phyloP scores from a whole-genome alignment of 257 asterid genomes.

The Scutellaria galericulata region DNA sequence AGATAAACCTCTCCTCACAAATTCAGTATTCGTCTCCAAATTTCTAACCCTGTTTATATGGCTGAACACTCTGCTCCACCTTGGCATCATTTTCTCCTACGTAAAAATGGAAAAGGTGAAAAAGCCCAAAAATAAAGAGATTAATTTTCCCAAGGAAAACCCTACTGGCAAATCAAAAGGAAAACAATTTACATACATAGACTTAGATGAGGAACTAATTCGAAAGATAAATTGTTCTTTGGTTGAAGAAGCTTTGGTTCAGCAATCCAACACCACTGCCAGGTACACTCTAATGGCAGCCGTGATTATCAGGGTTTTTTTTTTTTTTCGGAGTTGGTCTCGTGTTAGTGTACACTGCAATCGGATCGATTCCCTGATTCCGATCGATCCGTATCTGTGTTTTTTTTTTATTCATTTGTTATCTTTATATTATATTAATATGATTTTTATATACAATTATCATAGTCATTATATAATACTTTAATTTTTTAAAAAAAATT shows the following conservation, averaged over 20 bases:
- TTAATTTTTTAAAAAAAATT: no score
- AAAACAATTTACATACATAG: background rate
- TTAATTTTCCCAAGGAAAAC: background rate
- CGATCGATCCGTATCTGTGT: no score
- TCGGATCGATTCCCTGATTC: no score
- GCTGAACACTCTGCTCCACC: constrained; percentile 64
- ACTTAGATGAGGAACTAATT: background rate
- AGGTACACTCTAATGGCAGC: no score
- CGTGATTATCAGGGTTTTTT: no score
- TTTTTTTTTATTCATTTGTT: no score
- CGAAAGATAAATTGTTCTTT: background rate
- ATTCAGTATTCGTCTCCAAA: constrained; percentile 37
- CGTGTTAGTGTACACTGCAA: no score
- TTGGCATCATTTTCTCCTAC: constrained; percentile 53
- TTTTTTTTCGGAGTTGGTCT: no score
- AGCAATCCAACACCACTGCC: background rate
- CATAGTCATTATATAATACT: no score
- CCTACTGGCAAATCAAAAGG: background rate
- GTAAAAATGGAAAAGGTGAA: background rate
- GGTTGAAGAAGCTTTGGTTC: background rate
- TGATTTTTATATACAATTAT: no score
- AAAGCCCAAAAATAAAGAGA: background rate
- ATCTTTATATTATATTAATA: no score
- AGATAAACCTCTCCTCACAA: constrained; percentile 40
- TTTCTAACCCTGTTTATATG: constrained; percentile 43